phyloP scores from a whole-genome alignment of 495 filamentous ascomycete genomes.

The Aspergillus carlsbadensis region DNA sequence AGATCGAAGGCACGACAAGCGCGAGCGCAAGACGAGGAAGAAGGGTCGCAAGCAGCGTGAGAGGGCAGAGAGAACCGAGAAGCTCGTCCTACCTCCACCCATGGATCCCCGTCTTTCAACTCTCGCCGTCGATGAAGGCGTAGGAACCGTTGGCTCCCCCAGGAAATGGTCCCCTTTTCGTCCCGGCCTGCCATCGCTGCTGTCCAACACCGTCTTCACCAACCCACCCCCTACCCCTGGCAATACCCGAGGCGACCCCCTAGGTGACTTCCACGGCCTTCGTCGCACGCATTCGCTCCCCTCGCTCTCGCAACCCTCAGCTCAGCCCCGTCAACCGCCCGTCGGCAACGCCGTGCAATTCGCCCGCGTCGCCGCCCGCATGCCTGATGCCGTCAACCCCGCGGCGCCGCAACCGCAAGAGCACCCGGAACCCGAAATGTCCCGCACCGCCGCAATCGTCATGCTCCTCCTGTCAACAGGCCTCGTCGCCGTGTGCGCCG shows the following conservation, averaged over 20 bases:
- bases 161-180: conserved; percentile 39
- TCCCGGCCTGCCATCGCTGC: conserved; percentile 55
- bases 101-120: conserved; percentile 6
- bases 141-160: conserved; percentile 15
- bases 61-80: conserved; percentile 23
- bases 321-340: conserved; percentile 51
- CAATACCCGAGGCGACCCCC: conserved; percentile 21
- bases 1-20: conserved; percentile 22
- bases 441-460: conserved; percentile 69
- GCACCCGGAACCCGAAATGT: conserved; percentile 58
- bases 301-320: conserved; percentile 38
- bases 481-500: conserved; percentile 81
- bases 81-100: not conserved
- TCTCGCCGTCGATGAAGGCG: not conserved
- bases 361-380: conserved; percentile 38
- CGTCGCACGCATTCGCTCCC: conserved; percentile 80
- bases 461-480: conserved; percentile 74
- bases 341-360: conserved; percentile 42
- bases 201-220: conserved; percentile 67
- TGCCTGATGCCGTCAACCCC: conserved; percentile 19
- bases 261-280: conserved; percentile 56
- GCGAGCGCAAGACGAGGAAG: conserved; percentile 38
- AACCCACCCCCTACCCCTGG: conserved; percentile 28
- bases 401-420: conserved; percentile 35
- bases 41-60: conserved; percentile 14